Evolutionary conservation across 2,329 filamentous ascomycete species (phyloP).

Genomic region (Neobulgaria alba): DNA sequence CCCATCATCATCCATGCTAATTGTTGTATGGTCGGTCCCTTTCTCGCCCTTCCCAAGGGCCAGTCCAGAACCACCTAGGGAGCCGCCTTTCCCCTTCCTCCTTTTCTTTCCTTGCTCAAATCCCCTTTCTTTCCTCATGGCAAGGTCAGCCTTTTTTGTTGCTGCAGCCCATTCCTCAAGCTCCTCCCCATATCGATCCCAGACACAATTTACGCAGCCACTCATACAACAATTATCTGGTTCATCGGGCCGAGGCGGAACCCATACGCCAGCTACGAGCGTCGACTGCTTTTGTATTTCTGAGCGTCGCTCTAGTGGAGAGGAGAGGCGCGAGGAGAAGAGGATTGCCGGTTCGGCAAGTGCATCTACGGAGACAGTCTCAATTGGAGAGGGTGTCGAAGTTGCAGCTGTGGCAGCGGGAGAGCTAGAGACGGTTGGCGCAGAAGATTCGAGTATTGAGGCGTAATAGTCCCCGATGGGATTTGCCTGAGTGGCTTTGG

Average conservation of each 20-base stretch:
- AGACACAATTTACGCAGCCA: constrained; percentile 95
- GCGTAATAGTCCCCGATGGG: constrained; percentile 53
- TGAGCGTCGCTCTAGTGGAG: constrained; percentile 59
- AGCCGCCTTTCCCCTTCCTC: constrained; percentile 17
- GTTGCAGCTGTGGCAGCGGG: constrained; percentile 16
- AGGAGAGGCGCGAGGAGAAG: constrained; percentile 72
- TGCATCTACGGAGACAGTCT: constrained; percentile 1
- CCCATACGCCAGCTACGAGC: constrained; percentile 66
- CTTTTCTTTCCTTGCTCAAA: constrained; percentile 18
- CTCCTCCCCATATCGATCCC: constrained; percentile 86
- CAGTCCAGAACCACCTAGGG: constrained; percentile 26
- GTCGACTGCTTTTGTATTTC: constrained; percentile 50
- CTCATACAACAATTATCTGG: constrained; percentile 99
- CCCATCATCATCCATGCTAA: constrained; percentile 72
- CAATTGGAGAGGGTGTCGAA: constrained; percentile 10
- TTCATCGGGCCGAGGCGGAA: constrained; percentile 78
- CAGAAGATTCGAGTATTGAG: constrained; percentile 40
- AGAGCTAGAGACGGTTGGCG: constrained; percentile 1
- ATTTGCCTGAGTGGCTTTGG: constrained; percentile 26
- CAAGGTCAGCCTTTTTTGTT: constrained; percentile 48
- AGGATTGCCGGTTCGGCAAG: constrained; percentile 52
- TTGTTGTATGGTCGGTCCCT: constrained; percentile 35
- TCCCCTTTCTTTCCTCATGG: constrained; percentile 34
- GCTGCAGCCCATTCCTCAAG: constrained; percentile 75
- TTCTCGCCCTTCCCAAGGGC: constrained; percentile 20